phyloP scores from a whole-genome alignment of 805 yeast genomes.

The Candida multigemmis region DNA sequence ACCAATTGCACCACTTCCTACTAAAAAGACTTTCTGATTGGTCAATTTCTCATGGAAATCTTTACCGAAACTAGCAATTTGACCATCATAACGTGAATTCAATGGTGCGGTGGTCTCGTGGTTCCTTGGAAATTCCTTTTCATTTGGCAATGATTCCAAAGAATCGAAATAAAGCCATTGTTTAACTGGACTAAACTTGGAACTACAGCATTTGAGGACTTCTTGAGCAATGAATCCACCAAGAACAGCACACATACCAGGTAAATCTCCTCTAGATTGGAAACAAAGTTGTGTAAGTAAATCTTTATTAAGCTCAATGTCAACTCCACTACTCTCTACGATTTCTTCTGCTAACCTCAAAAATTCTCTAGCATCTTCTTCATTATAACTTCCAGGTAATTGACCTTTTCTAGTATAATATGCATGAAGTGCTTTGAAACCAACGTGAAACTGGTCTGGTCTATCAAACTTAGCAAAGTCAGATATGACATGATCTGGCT shows the following conservation, averaged over 20 bases:
- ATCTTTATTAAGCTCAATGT: constrained; percentile 47
- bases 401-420: constrained; percentile 52
- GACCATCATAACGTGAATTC: constrained; percentile 85
- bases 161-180: constrained; percentile 94
- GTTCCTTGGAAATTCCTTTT: constrained; percentile 48
- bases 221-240: constrained; percentile 98
- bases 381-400: constrained; percentile 71
- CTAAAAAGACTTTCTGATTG: constrained; percentile 78
- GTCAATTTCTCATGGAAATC: constrained; percentile 65
- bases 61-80: constrained; percentile 87
- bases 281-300: constrained; percentile 65
- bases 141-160: constrained; percentile 75
- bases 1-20: constrained; percentile 98
- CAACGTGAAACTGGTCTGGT: constrained; percentile 84
- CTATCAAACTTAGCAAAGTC: constrained; percentile 94
- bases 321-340: constrained; percentile 49
- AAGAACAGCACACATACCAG: constrained; percentile 79
- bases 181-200: constrained; percentile 88
- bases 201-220: constrained; percentile 89
- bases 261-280: constrained; percentile 88
- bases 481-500: constrained; percentile 72
- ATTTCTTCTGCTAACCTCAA: constrained; percentile 51
- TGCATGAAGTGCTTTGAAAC: constrained; percentile 80
- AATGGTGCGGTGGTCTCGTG: constrained; percentile 68
- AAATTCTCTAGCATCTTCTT: constrained; percentile 64